A percentile compares a stretch with the other conserved stretches of the same genome.
Evolutionary conservation across 1,284 basidiomycete species (phyloP).

Genomic region (Anthracocystis panici-leucophaei): DNA sequence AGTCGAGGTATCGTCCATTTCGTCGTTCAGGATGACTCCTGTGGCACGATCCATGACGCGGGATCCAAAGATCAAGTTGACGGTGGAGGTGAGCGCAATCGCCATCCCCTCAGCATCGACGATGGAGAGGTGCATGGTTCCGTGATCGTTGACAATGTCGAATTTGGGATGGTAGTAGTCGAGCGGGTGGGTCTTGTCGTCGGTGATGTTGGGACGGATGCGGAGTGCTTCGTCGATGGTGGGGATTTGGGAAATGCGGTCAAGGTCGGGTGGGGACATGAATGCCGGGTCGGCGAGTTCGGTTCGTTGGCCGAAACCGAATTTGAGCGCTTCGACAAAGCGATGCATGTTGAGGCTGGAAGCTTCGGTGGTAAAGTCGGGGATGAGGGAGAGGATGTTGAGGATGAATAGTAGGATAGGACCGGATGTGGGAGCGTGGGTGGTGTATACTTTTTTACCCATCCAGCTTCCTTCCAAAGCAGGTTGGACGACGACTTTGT

Average conservation of each 20-base stretch:
- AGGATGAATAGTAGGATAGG: conserved; percentile 66
- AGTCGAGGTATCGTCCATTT: conserved; percentile 72
- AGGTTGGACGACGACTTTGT: conserved; percentile 77
- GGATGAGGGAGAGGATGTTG: conserved; percentile 61
- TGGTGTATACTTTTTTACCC: conserved; percentile 84
- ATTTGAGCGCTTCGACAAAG: conserved; percentile 70
- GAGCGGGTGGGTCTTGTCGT: conserved; percentile 57
- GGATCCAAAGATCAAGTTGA: conserved; percentile 71
- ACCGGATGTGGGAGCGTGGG: conserved; percentile 72
- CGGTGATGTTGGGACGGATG: conserved; percentile 65
- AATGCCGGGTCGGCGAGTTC: conserved; percentile 71
- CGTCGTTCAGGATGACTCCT: conserved; percentile 67
- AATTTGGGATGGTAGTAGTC: conserved; percentile 70
- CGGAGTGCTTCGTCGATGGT: conserved; percentile 57
- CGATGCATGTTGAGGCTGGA: conserved; percentile 68
- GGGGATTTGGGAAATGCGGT: conserved; percentile 30
- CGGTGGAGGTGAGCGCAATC: conserved; percentile 71
- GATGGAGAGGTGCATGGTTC: conserved; percentile 71
- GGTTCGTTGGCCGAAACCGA: conserved; percentile 71
- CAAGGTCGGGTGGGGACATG: conserved; percentile 52
- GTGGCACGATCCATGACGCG: conserved; percentile 54
- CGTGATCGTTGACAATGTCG: conserved; percentile 67
- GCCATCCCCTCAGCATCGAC: conserved; percentile 70
- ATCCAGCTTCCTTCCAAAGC: conserved; percentile 84
- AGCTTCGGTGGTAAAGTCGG: conserved; percentile 25